Evolutionary conservation across 2,329 filamentous ascomycete genomes (phyloP).

Genomic region (Stagonosporopsis chrysanthemi): DNA sequence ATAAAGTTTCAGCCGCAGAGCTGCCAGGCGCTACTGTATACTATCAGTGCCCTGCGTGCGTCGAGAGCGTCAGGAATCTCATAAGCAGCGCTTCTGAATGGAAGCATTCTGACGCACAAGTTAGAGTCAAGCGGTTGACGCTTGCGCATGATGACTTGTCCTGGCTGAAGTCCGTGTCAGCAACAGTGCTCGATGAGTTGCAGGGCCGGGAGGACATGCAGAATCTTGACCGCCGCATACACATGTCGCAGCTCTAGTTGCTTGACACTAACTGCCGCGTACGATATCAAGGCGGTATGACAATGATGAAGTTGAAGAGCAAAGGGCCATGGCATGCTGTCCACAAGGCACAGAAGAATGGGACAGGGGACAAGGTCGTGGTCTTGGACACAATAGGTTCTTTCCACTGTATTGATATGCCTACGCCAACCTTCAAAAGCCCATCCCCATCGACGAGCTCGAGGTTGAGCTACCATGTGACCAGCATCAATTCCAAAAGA

Average conservation of each 20-base stretch:
- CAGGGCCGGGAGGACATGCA: conserved; percentile 34
- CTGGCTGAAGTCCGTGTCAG: conserved; percentile 22
- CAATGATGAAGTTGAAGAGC: conserved; percentile 42
- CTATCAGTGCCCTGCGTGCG: conserved; percentile 10
- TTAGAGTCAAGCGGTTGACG: conserved; percentile 22
- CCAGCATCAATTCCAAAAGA: conserved; percentile 30
- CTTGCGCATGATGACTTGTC: conserved; percentile 24
- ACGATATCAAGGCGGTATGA: conserved; percentile 34
- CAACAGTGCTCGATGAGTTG: conserved; percentile 23
- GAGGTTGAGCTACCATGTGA: conserved; percentile 21
- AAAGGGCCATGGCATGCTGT: conserved; percentile 42
- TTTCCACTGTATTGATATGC: not conserved
- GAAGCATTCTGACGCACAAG: conserved; percentile 2
- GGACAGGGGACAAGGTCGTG: conserved; percentile 16
- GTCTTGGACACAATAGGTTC: conserved; percentile 31
- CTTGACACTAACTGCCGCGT: conserved; percentile 27
- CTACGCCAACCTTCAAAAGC: conserved; percentile 20
- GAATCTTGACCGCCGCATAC: conserved; percentile 34
- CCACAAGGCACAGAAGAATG: conserved; percentile 35
- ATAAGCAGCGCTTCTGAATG: conserved; percentile 13
- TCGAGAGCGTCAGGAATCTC: conserved; percentile 26
- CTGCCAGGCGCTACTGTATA: too few relatives aligned
- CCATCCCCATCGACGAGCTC: conserved; percentile 28
- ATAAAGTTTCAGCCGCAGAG: too few relatives aligned
- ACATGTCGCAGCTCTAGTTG: conserved; percentile 30